phyloP scores from a whole-genome alignment of 352 stramenopile genomes.

The Pythium graminicola region DNA sequence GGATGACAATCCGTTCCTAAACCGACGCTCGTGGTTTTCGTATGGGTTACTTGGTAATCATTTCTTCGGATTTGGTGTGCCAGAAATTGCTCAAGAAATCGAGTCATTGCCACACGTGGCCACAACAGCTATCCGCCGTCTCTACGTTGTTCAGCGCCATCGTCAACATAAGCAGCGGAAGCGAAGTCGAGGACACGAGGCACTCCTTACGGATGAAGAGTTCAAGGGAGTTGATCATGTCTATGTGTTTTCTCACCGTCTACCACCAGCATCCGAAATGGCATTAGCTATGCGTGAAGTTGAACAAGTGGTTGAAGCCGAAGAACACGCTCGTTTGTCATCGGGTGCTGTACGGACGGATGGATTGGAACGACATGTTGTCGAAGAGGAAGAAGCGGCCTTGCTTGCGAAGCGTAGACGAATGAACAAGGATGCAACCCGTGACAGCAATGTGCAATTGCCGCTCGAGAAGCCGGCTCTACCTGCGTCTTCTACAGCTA shows the following conservation, averaged over 20 bases:
- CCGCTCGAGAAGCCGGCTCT: slow-evolving; percentile 17
- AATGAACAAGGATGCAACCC: slow-evolving; percentile 46
- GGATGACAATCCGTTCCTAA: slow-evolving; percentile 67
- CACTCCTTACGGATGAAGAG: slow-evolving; percentile 7
- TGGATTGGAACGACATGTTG: slow-evolving; percentile 54
- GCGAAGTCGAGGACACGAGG: slow-evolving; percentile 22
- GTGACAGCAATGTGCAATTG: slow-evolving; percentile 30
- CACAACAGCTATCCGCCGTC: slow-evolving; percentile 56
- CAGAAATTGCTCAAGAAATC: slow-evolving; percentile 55
- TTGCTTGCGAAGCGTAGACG: slow-evolving; percentile 21
- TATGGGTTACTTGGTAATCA: slow-evolving; percentile 68
- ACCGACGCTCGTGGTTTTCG: slow-evolving; percentile 71
- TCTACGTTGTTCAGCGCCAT: slow-evolving; percentile 26
- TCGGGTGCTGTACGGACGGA: slow-evolving; percentile 85
- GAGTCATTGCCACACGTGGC: slow-evolving; percentile 67
- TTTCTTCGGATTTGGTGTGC: slow-evolving; percentile 79
- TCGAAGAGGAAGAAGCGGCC: slow-evolving; percentile 31
- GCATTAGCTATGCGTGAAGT: slow-evolving; percentile 74
- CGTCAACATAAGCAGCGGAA: slow-evolving; percentile 31
- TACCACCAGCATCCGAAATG: slow-evolving; percentile 69
- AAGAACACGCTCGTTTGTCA: slow-evolving; percentile 78
- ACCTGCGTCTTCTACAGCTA: not conserved
- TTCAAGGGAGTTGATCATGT: slow-evolving; percentile 29
- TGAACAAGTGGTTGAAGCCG: slow-evolving; percentile 68
- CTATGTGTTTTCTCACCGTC: slow-evolving; percentile 84